Conservation (phyloP, 2,329 filamentous ascomycete genomes). For the Cladobotryum mycophilum region DNA sequence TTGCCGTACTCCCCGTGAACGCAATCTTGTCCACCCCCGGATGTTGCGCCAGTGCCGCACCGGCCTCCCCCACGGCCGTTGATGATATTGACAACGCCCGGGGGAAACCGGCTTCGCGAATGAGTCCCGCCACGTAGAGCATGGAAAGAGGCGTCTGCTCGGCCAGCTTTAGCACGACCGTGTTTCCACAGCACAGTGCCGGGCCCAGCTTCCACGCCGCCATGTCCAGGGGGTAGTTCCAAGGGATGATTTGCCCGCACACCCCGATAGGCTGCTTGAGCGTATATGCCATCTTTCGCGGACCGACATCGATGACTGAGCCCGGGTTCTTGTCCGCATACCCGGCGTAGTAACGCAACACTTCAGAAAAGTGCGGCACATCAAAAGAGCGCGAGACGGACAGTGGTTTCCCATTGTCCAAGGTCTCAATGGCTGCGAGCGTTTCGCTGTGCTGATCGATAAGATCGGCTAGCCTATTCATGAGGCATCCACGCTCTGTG, state of each 20-base stretch:
- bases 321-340: conserved; percentile 76
- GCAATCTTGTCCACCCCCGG: conserved; percentile 62
- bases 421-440: conserved; percentile 55
- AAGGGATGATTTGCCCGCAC: conserved; percentile 70
- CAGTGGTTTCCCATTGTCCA: conserved; percentile 79
- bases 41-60: conserved; percentile 58
- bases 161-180: conserved; percentile 52
- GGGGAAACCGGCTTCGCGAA: conserved; percentile 65
- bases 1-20: conserved; percentile 65
- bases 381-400: conserved; percentile 58
- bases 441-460: conserved; percentile 55
- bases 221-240: conserved; percentile 76
- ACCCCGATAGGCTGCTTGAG: conserved; percentile 72
- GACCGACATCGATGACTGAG: conserved; percentile 66
- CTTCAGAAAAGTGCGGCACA: conserved; percentile 39
- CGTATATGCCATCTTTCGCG: conserved; percentile 69
- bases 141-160: conserved; percentile 57
- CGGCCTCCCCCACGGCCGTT: conserved; percentile 61
- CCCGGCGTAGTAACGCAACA: conserved; percentile 70
- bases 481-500: conserved; percentile 60
- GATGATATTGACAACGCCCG: conserved; percentile 65
- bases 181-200: conserved; percentile 52
- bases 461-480: conserved; percentile 65
- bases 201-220: conserved; percentile 51
- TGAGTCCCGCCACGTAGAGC: conserved; percentile 54